Conservation (phyloP, 1,284 basidiomycete species). For the Irpex rosettiformis region DNA sequence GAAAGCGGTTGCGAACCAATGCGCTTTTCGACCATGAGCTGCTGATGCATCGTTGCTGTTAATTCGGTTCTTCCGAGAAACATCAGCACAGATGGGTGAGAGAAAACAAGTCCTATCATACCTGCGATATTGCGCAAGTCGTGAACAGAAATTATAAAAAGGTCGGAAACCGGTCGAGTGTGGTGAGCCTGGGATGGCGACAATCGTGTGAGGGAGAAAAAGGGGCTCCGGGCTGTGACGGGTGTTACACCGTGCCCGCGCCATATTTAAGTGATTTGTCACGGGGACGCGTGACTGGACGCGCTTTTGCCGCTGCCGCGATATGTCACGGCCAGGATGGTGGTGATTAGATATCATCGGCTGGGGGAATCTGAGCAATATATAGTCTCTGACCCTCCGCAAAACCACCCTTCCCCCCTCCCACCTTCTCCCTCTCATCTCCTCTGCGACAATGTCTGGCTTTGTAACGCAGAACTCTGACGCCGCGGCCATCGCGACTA, state of each 20-base stretch:
- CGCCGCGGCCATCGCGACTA: constrained; percentile 59
- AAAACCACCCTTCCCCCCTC: constrained; percentile 11
- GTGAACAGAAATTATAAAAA: no score
- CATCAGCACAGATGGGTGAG: constrained; percentile 4
- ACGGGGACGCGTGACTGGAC: constrained; percentile 9
- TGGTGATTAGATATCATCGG: constrained; percentile 20
- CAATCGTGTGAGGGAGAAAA: constrained; percentile 1
- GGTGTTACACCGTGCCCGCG: constrained; percentile 1
- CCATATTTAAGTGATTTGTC: not conserved
- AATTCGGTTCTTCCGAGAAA: not conserved
- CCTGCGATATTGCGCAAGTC: constrained; percentile 7
- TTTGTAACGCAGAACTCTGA: constrained; percentile 47
- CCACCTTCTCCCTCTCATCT: constrained; percentile 17
- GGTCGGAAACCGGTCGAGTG: constrained; percentile 16
- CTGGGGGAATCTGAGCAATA: constrained; percentile 12
- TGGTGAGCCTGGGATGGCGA: constrained; percentile 12
- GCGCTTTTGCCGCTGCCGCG: constrained; percentile 3
- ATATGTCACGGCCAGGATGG: not conserved
- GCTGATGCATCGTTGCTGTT: constrained; percentile 59
- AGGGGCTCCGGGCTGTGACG: constrained; percentile 1
- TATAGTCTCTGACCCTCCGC: constrained; percentile 20
- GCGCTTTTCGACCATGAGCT: constrained; percentile 63
- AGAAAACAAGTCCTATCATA: not conserved
- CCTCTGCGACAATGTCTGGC: constrained; percentile 37
- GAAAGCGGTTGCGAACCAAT: constrained; percentile 40